Percentiles rank a stretch among this genome's conserved stretches.
These are phyloP conservation scores for Pyricularia pennisetigena DNA, from an alignment of 2,329 filamentous ascomycete genomes.

Conservation along the genomic window DNA sequence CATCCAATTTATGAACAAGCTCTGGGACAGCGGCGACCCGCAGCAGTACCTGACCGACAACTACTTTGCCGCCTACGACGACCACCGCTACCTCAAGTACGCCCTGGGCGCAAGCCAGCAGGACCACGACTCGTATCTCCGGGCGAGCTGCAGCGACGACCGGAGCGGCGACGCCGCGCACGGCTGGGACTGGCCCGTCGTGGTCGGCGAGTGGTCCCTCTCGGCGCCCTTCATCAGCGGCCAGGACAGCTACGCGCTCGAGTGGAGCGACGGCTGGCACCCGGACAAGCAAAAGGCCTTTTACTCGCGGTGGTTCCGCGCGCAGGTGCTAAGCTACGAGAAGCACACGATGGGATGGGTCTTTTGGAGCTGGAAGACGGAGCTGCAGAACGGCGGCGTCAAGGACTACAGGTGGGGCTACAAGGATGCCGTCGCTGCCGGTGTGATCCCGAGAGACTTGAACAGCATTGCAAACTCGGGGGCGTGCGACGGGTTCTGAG, in stretches of 20 bases:
- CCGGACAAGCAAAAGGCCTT: constrained; percentile 24
- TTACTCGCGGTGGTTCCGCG: constrained; percentile 41
- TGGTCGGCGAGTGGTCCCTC: constrained; percentile 51
- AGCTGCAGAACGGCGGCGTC: constrained; percentile 14
- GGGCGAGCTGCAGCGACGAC: constrained; percentile 36
- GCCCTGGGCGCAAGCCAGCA: constrained; percentile 16
- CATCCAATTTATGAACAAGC: constrained; percentile 37
- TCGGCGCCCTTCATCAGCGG: constrained; percentile 38
- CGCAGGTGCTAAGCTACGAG: constrained; percentile 27
- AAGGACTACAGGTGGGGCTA: constrained; percentile 27
- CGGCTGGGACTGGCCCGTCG: constrained; percentile 25
- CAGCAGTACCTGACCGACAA: constrained; percentile 30
- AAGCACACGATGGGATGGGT: constrained; percentile 32
- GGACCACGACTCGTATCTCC: constrained; percentile 38
- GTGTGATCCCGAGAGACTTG: constrained; percentile 8
- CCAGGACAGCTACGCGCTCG: constrained; percentile 31
- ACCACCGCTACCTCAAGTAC: constrained; percentile 51
- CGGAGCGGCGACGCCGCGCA: constrained; percentile 22
- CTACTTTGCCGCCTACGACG: constrained; percentile 40
- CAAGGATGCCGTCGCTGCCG: constrained; percentile 8
- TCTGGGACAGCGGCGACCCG: constrained; percentile 48
- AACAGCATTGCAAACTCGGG: background rate
- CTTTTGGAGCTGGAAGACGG: constrained; percentile 45
- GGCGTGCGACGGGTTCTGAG: background rate
- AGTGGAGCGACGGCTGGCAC: constrained; percentile 16